Base-by-base conservation (phyloP, 2,329 filamentous ascomycete species). In the Pleomassaria siparia region DNA sequence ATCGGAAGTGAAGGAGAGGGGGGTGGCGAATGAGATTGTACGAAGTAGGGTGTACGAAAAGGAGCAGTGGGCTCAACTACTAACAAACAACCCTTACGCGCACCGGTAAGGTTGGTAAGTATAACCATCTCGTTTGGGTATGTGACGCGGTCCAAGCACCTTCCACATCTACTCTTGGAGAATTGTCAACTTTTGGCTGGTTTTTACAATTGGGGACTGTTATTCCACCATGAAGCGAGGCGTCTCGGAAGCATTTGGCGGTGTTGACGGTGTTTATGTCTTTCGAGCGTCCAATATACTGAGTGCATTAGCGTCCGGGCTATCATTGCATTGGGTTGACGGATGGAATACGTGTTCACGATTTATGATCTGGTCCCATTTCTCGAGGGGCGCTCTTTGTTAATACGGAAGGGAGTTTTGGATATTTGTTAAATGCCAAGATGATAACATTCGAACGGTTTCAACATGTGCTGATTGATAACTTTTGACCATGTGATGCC, bases 31-130 rank as follows among this genome's bases (percentile, higher is more conserved):
- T n/a, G n/a, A n/a, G n/a, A n/a, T n/a, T n/a, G n/a, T n/a, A 40
- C 40, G 47, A 25, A 32, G 32, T 18, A 18, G 15, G 24, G 44
- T 16, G 26, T 28, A 45, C 35, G 43, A 47, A n/a, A n/a, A 46
- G 44, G 49, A 59, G 54, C 47, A 56, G 45, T 46, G 26, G 41
- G 53, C 58, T 59, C 55, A 50, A 35, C 9, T 50, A 25, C 40
- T 40, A 16, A 56, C 20, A 18, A 44, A 44, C 30, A 24, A 35
- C 40, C 21, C 54, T 44, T 69, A 68, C 64, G 66, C 66, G 66
- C 66, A 71, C 69, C 54, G 67, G 67, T 70, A 69, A 70, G n/a
- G 66, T 66, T 67, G 67, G 67, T 70, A 71, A 69, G 67, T 71
- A 71, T 67, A n/a, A n/a, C 57, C 56, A 67, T 69, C 60, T 69